Percentiles rank a stretch among this genome's conserved stretches.
Conservation (phyloP, 345 rosid species). For the Noccaea bulbosa region DNA sequence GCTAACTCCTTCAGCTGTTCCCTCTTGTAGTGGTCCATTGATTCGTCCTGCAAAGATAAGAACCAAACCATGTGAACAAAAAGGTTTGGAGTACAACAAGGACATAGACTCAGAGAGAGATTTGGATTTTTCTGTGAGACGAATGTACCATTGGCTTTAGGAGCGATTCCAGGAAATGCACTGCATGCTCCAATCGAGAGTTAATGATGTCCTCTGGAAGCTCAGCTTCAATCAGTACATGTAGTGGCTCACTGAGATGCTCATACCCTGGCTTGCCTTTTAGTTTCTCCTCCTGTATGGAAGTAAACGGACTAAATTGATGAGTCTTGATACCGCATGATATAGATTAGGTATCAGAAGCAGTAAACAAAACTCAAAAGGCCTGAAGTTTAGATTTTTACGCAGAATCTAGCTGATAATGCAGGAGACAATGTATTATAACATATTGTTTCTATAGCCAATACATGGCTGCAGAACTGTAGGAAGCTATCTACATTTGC, state of each 20-base stretch:
- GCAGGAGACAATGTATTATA: constrained; percentile 5
- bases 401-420: constrained; percentile 3
- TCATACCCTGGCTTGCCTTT: constrained; percentile 94
- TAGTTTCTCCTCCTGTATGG: constrained; percentile 77
- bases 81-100: neutral
- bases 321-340: constrained; percentile 19
- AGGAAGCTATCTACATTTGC: neutral
- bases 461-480: neutral
- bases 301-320: neutral
- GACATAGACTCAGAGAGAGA: neutral
- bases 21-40: constrained; percentile 86
- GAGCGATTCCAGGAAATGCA: constrained; percentile 70
- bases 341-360: neutral
- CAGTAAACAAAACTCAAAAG: neutral
- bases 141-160: constrained; percentile 82
- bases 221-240: constrained; percentile 89
- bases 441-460: neutral
- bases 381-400: constrained; percentile 1
- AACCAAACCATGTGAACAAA: constrained; percentile 22
- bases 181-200: constrained; percentile 71
- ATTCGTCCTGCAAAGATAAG: constrained; percentile 67
- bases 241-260: constrained; percentile 89
- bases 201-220: constrained; percentile 83
- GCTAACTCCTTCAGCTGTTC: constrained; percentile 93
- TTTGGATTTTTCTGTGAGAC: neutral